These are phyloP conservation scores for Claviceps humidiphila DNA, from an alignment of 2,329 filamentous ascomycete species.

Conservation along the genomic window DNA sequence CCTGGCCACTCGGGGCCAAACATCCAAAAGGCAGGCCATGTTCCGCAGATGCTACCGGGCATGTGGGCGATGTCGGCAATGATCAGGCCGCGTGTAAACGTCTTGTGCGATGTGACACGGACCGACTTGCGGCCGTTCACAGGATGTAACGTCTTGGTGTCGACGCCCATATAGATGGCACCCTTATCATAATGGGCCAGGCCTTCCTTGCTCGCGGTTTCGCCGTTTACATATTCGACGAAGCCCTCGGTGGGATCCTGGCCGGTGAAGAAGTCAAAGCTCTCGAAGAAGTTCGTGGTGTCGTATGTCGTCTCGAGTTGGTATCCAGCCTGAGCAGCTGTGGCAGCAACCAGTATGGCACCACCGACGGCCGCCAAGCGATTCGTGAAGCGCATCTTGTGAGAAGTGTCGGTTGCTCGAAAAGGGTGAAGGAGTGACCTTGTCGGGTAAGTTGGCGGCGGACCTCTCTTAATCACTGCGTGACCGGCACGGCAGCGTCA, in stretches of 20 bases:
- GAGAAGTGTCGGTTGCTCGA: background rate
- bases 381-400: constrained; percentile 11
- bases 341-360: constrained; percentile 16
- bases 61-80: constrained; percentile 64
- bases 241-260: constrained; percentile 63
- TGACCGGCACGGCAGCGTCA: constrained; percentile 10
- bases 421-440: background rate
- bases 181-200: constrained; percentile 44
- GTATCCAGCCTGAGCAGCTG: constrained; percentile 23
- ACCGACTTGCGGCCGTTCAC: constrained; percentile 53
- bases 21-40: constrained; percentile 64
- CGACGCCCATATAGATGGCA: constrained; percentile 56
- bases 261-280: constrained; percentile 41
- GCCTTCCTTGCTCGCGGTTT: constrained; percentile 41
- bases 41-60: constrained; percentile 57
- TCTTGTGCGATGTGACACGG: constrained; percentile 52
- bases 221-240: constrained; percentile 52
- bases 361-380: constrained; percentile 14
- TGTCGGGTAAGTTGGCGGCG: background rate
- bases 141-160: constrained; percentile 43
- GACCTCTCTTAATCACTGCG: constrained; percentile 1
- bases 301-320: constrained; percentile 35
- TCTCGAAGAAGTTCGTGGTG: constrained; percentile 40
- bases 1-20: constrained; percentile 58
- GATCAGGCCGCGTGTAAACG: constrained; percentile 57